A percentile compares a stretch with the other conserved stretches of the same genome.
phyloP scores from a whole-genome alignment of 352 stramenopile species.

The Phytophthora hibernalis region DNA sequence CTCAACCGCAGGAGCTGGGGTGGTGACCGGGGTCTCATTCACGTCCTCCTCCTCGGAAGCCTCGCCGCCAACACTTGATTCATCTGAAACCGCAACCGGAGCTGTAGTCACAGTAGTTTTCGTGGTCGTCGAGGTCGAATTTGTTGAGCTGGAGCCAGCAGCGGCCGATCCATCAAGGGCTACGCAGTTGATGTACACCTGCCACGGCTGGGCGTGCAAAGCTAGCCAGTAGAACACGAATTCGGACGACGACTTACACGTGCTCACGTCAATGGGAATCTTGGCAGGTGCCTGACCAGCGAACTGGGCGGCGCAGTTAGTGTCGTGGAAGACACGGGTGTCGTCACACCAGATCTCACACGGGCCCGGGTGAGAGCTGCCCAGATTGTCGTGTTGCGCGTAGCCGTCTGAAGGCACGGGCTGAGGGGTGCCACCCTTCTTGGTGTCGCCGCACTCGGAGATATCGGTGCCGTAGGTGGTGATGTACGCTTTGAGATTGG shows the following conservation, averaged over 20 bases:
- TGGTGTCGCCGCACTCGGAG: constrained; percentile 36
- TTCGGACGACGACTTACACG: constrained; percentile 34
- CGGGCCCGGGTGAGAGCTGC: constrained; percentile 44
- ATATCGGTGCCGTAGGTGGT: constrained; percentile 27
- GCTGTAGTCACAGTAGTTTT: not conserved
- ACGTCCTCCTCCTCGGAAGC: constrained; percentile 4
- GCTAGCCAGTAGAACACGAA: constrained; percentile 57
- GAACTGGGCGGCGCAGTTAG: constrained; percentile 43
- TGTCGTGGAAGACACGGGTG: constrained; percentile 46
- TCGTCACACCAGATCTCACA: constrained; percentile 59
- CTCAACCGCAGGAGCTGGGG: not conserved
- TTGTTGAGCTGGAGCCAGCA: constrained; percentile 9
- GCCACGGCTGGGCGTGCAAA: constrained; percentile 45
- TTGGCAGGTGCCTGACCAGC: constrained; percentile 28
- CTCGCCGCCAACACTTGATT: constrained; percentile 12
- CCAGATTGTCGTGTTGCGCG: constrained; percentile 34
- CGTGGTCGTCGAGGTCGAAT: constrained; percentile 16
- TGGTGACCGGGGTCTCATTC: constrained; percentile 10
- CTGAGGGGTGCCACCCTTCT: constrained; percentile 30
- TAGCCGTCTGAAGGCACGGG: constrained; percentile 30
- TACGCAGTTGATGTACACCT: constrained; percentile 57
- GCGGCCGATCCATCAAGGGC: constrained; percentile 21
- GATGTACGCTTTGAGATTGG: constrained; percentile 39
- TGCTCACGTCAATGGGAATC: constrained; percentile 44
- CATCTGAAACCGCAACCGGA: not conserved